phyloP scores from a whole-genome alignment of 441 rosid genomes.

The Populus tomentosa region DNA sequence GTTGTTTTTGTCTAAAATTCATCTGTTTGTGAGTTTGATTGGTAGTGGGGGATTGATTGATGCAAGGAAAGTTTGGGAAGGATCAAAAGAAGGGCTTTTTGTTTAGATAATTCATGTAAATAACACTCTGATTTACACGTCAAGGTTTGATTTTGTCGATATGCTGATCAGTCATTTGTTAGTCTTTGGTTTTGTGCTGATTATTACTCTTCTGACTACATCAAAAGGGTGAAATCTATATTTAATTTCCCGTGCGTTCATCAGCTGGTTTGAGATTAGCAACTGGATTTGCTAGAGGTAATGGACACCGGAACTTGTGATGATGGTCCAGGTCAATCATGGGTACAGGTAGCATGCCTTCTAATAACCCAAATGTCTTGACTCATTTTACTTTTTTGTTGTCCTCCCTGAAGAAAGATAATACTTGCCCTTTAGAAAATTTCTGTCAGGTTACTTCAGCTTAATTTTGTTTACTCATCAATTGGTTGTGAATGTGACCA shows the following conservation, averaged over 20 bases:
- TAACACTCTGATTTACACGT: constrained; percentile 9
- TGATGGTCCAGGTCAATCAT: too few species aligned
- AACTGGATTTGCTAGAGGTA: too few species aligned
- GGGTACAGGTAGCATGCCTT: not conserved
- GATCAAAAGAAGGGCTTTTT: not conserved
- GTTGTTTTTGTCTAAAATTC: not conserved
- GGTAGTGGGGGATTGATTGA: not conserved
- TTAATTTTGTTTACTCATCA: not conserved
- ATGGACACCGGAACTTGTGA: too few species aligned
- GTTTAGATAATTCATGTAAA: constrained; percentile 18
- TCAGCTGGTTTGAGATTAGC: too few species aligned
- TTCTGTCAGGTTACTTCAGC: not conserved
- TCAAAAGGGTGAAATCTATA: too few species aligned
- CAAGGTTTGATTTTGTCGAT: constrained; percentile 6
- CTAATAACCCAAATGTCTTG: not conserved
- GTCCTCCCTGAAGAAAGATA: not conserved
- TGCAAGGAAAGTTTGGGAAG: constrained; percentile 5
- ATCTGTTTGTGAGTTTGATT: constrained; percentile 1
- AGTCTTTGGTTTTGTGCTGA: not conserved
- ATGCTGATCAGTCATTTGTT: not conserved
- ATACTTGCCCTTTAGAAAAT: not conserved
- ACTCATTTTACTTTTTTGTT: not conserved
- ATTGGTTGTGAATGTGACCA: not conserved
- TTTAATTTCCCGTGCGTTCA: too few species aligned
- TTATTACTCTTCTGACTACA: too few species aligned